Percentiles rank a stretch among this genome's conserved stretches.
These are phyloP conservation scores for Cenchrus americanus DNA, from an alignment of 176 grass and related monocot species.

Conservation along the genomic window DNA sequence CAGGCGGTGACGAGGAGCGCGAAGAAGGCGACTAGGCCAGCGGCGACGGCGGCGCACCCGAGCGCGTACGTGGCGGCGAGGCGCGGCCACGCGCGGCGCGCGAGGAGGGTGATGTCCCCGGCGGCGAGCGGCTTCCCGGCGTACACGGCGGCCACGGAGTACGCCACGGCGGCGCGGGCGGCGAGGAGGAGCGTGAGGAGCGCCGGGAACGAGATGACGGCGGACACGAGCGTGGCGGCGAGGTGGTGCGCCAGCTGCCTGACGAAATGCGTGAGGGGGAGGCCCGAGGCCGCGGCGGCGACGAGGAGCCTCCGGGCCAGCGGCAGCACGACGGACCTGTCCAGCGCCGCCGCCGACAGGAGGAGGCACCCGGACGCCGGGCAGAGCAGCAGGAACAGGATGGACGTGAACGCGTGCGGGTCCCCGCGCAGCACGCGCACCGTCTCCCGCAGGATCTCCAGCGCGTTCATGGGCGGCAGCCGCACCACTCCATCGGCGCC, in stretches of 20 bases:
- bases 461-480: constrained; percentile 73
- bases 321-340: constrained; percentile 44
- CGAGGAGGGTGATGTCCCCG: constrained; percentile 51
- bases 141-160: constrained; percentile 78
- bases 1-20: constrained; percentile 73
- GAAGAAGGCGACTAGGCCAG: constrained; percentile 65
- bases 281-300: constrained; percentile 56
- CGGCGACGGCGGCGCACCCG: constrained; percentile 55
- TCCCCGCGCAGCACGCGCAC: constrained; percentile 87
- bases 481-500: not conserved
- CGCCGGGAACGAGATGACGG: constrained; percentile 65
- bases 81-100: constrained; percentile 69
- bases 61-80: constrained; percentile 70
- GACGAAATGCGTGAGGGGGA: constrained; percentile 73
- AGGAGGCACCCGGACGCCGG: constrained; percentile 79
- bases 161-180: constrained; percentile 65
- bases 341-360: constrained; percentile 68
- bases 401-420: constrained; percentile 71
- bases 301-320: constrained; percentile 62
- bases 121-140: constrained; percentile 58
- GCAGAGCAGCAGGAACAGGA: constrained; percentile 86
- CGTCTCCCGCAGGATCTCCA: constrained; percentile 92
- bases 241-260: constrained; percentile 77
- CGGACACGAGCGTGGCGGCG: constrained; percentile 66
- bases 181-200: constrained; percentile 74